These are phyloP conservation scores for Rachicladosporium sp. DNA, from an alignment of 2,329 filamentous ascomycete genomes.

Conservation along the genomic window DNA sequence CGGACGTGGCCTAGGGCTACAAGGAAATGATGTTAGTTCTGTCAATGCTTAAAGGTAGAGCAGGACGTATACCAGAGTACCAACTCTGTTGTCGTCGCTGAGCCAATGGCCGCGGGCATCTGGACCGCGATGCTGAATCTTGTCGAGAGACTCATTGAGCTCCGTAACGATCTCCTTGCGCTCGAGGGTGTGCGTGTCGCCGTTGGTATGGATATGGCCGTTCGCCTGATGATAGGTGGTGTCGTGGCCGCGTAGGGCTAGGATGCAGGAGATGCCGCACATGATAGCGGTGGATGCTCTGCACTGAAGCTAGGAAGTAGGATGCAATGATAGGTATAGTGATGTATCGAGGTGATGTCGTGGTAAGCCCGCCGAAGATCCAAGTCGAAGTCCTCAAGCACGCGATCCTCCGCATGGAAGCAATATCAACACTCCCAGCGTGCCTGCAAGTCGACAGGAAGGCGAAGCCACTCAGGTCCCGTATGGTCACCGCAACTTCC, in stretches of 20 bases:
- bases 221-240: slow-evolving; percentile 6
- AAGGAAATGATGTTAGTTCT: neutral
- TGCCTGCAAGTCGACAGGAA: too few relatives aligned
- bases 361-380: too few relatives aligned
- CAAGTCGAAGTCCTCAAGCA: too few relatives aligned
- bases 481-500: too few relatives aligned
- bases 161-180: slow-evolving; percentile 11
- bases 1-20: slow-evolving; percentile 38
- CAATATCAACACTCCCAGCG: too few relatives aligned
- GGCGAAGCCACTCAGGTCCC: too few relatives aligned
- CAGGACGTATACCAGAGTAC: slow-evolving; percentile 18
- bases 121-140: slow-evolving; percentile 35
- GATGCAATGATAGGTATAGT: too few relatives aligned
- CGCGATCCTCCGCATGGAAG: too few relatives aligned
- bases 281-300: slow-evolving; percentile 8
- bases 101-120: slow-evolving; percentile 37
- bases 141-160: slow-evolving; percentile 24
- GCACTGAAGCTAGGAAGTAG: too few relatives aligned
- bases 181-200: slow-evolving; percentile 5
- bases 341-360: too few relatives aligned
- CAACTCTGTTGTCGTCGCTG: slow-evolving; percentile 30
- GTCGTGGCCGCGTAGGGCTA: slow-evolving; percentile 8
- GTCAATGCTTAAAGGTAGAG: neutral
- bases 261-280: slow-evolving; percentile 21
- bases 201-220: slow-evolving; percentile 7